phyloP scores from a whole-genome alignment of 352 stramenopile genomes.

The Aphanomyces astaci region DNA sequence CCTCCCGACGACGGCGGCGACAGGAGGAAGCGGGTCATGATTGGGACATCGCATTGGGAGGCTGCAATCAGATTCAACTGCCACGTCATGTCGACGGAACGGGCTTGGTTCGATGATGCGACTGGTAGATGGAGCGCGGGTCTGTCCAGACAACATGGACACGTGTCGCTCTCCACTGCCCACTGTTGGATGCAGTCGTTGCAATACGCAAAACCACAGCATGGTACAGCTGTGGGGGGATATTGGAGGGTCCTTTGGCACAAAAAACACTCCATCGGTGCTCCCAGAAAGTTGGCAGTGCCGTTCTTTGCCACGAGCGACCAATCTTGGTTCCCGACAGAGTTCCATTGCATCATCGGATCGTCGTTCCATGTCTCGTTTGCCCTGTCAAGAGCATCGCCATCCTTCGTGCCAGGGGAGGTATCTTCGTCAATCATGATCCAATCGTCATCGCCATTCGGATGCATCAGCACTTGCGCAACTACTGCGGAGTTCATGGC shows the following conservation, averaged over 20 bases:
- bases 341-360: too few species aligned
- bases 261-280: not conserved
- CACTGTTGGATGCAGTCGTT: not conserved
- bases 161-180: not conserved
- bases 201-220: not conserved
- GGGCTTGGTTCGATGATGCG: not conserved
- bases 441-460: not conserved
- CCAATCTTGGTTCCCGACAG: not conserved
- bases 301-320: not conserved
- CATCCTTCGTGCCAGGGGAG: not conserved
- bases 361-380: too few species aligned
- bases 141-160: not conserved
- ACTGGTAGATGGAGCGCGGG: not conserved
- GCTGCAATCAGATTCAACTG: not conserved
- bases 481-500: too few species aligned
- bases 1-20: not conserved
- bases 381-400: not conserved
- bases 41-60: not conserved
- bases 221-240: not conserved
- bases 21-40: not conserved
- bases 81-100: not conserved
- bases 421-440: slow-evolving; percentile 1
- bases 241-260: not conserved
- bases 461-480: too few species aligned
- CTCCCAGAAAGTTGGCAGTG: not conserved